Conservation (phyloP, 2,329 filamentous ascomycete genomes). For the Fusarium burgessii region DNA sequence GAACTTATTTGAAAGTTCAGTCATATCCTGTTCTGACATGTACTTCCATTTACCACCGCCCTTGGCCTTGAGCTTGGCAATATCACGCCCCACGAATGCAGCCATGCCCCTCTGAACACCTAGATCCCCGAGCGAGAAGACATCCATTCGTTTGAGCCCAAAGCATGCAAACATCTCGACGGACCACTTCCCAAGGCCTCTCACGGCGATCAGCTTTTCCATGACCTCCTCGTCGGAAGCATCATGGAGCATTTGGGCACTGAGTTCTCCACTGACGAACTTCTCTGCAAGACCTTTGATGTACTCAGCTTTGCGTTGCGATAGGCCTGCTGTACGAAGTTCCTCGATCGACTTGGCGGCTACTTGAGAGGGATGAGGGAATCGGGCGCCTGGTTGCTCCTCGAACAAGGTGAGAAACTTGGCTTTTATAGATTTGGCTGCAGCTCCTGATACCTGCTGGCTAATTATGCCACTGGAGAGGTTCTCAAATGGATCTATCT, state of each 20-base stretch:
- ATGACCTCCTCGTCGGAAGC: constrained; percentile 89
- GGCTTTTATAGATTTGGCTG: constrained; percentile 87
- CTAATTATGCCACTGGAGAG: constrained; percentile 91
- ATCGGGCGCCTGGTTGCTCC: constrained; percentile 56
- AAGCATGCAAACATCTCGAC: constrained; percentile 99
- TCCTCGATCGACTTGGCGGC: constrained; percentile 70
- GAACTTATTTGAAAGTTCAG: constrained; percentile 82
- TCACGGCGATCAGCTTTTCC: constrained; percentile 83
- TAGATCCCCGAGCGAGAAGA: constrained; percentile 91
- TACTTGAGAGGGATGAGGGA: constrained; percentile 83
- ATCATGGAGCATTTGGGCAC: constrained; percentile 78
- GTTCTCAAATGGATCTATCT: constrained; percentile 88
- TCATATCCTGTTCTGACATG: constrained; percentile 94
- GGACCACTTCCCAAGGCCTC: constrained; percentile 89
- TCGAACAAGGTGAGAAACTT: constrained; percentile 84
- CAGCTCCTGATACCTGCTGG: constrained; percentile 94
- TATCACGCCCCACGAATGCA: constrained; percentile 83
- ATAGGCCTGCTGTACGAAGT: constrained; percentile 87
- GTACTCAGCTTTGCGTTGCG: constrained; percentile 96
- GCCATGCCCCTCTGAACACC: constrained; percentile 97
- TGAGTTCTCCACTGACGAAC: constrained; percentile 81
- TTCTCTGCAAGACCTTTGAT: constrained; percentile 86
- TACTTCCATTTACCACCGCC: constrained; percentile 97
- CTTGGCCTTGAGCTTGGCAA: constrained; percentile 82
- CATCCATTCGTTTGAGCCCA: constrained; percentile 91